Conservation (phyloP, 345 rosid species). For the Nasturtium officinale region DNA sequence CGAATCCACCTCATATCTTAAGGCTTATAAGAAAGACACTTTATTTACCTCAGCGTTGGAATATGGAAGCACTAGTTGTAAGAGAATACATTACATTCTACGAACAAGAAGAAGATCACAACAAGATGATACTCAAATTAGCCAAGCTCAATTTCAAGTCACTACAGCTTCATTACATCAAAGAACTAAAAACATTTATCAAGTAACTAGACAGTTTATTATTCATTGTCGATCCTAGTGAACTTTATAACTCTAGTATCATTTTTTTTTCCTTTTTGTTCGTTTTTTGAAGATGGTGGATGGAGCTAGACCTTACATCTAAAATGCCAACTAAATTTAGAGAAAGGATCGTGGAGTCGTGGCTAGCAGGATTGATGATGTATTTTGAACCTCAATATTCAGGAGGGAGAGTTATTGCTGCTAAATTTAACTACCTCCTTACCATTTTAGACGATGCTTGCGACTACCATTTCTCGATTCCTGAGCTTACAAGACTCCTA, state of each 20-base stretch:
- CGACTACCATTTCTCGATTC: slow-evolving; percentile 11
- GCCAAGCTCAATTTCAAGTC: slow-evolving; percentile 32
- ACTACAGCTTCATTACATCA: slow-evolving; percentile 8
- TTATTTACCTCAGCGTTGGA: slow-evolving; percentile 20
- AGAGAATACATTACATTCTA: slow-evolving; percentile 22
- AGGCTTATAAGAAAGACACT: slow-evolving; percentile 23
- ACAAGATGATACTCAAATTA: slow-evolving; percentile 15
- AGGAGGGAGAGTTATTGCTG: slow-evolving; percentile 6
- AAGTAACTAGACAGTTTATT: neutral
- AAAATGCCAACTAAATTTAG: slow-evolving; percentile 21
- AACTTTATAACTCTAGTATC: neutral
- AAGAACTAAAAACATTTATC: slow-evolving; percentile 15
- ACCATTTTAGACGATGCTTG: slow-evolving; percentile 23
- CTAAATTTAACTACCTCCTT: slow-evolving; percentile 21
- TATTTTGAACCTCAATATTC: slow-evolving; percentile 30
- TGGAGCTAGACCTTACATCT: slow-evolving; percentile 4
- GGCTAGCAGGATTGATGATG: slow-evolving; percentile 13
- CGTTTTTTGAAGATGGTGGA: slow-evolving; percentile 26
- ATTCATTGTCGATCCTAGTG: neutral
- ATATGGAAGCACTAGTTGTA: slow-evolving; percentile 22
- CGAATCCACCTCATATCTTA: neutral
- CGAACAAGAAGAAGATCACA: slow-evolving; percentile 20
- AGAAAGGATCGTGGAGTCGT: slow-evolving; percentile 20
- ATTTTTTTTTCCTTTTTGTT: too few species aligned
- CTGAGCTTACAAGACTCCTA: slow-evolving; percentile 1